Conservation (phyloP, 495 filamentous ascomycete species). For the Alectoria sarmentosa region DNA sequence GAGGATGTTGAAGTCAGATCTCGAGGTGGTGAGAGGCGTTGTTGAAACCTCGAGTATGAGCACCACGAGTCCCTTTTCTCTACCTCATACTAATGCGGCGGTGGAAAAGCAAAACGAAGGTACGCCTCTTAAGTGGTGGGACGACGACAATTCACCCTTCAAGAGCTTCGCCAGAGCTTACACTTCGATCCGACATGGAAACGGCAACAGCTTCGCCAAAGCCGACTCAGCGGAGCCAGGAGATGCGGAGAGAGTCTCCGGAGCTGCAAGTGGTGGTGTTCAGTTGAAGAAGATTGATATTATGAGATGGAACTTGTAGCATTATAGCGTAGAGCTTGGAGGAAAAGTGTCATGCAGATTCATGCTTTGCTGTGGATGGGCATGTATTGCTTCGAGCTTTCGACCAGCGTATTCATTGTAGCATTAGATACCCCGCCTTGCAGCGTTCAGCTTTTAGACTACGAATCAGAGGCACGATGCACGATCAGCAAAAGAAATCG, state of each 20-base stretch:
- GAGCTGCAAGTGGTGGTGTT: background rate
- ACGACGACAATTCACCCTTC: conserved; percentile 23
- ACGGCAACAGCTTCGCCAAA: conserved; percentile 26
- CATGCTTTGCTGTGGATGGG: background rate
- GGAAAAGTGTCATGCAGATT: background rate
- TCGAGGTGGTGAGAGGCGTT: conserved; percentile 10
- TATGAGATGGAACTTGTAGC: conserved; percentile 19
- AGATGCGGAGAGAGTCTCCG: background rate
- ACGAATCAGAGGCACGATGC: background rate
- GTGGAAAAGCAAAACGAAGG: conserved; percentile 3
- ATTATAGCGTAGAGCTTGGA: background rate
- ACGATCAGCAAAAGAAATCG: background rate
- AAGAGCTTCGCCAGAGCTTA: conserved; percentile 20
- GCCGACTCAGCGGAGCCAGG: background rate
- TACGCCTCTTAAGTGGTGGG: conserved; percentile 19
- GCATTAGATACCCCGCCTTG: conserved; percentile 7
- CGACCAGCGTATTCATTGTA: conserved; percentile 8
- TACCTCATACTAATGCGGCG: conserved; percentile 11
- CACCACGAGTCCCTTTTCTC: conserved; percentile 6
- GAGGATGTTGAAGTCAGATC: conserved; percentile 2
- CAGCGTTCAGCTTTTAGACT: background rate
- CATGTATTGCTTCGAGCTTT: background rate
- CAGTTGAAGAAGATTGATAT: conserved; percentile 10
- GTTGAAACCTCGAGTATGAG: conserved; percentile 13
- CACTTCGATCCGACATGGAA: conserved; percentile 19